Conservation (phyloP, 2,329 filamentous ascomycete species). For the Thielaviopsis euricoi region DNA sequence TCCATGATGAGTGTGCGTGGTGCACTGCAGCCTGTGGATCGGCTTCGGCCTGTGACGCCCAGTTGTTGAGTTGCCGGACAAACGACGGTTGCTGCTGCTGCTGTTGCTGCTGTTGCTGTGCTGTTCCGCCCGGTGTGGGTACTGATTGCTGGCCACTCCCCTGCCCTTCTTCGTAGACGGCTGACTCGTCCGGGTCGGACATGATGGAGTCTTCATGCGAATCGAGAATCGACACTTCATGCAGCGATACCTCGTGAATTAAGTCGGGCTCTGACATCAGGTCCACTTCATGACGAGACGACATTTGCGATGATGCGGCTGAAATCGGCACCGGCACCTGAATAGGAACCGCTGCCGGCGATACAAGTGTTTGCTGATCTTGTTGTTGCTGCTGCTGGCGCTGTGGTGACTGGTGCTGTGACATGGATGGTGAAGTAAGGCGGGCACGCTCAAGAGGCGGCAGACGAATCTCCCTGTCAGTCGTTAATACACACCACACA, state of each 20-base stretch:
- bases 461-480: constrained; percentile 33
- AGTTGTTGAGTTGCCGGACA: constrained; percentile 15
- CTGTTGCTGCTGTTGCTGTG: not conserved
- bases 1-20: constrained; percentile 37
- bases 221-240: not conserved
- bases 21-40: constrained; percentile 14
- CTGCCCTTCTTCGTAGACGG: constrained; percentile 12
- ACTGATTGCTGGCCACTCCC: constrained; percentile 10
- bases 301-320: not conserved
- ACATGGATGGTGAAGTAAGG: constrained; percentile 2
- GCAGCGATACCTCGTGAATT: constrained; percentile 7
- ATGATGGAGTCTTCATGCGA: not conserved
- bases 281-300: constrained; percentile 2
- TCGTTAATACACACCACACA: not conserved
- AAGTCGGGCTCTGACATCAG: constrained; percentile 6
- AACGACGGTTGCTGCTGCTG: not conserved
- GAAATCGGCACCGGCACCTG: not conserved
- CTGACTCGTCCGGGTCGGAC: constrained; percentile 1
- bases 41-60: constrained; percentile 14
- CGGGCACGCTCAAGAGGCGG: constrained; percentile 24
- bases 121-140: not conserved
- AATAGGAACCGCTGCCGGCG: not conserved
- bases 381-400: constrained; percentile 11
- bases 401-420: constrained; percentile 12
- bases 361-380: constrained; percentile 11